Percentiles rank a stretch among this genome's conserved stretches.
These are phyloP conservation scores for Mortierella alpina DNA, from an alignment of 192 early-diverging fungal species.

Conservation along the genomic window DNA sequence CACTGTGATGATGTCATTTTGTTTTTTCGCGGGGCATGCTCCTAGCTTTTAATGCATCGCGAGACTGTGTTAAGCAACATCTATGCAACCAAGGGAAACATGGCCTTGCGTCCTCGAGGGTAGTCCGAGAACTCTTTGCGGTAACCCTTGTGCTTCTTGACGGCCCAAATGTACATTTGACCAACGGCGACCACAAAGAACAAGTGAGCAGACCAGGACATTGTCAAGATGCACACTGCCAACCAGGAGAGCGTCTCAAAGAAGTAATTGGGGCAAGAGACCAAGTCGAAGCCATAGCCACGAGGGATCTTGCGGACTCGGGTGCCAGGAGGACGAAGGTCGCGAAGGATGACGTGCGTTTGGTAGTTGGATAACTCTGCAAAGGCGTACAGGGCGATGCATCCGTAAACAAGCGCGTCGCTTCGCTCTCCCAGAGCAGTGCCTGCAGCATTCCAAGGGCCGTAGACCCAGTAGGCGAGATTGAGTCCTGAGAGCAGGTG, in stretches of 20 bases:
- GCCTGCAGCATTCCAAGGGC: slow-evolving; percentile 73
- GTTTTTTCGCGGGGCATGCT: too few species aligned
- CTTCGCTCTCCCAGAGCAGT: slow-evolving; percentile 58
- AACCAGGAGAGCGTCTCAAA: slow-evolving; percentile 91
- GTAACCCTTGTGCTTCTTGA: slow-evolving; percentile 96
- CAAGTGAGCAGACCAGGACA: slow-evolving; percentile 67
- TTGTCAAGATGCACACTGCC: slow-evolving; percentile 78
- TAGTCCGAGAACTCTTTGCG: slow-evolving; percentile 92
- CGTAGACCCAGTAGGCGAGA: slow-evolving; percentile 88
- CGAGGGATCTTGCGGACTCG: slow-evolving; percentile 86
- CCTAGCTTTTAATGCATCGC: too few species aligned
- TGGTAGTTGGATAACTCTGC: slow-evolving; percentile 87
- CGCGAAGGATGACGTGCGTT: slow-evolving; percentile 88
- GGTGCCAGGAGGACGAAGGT: slow-evolving; percentile 92
- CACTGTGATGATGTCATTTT: too few species aligned
- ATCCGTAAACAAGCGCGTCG: slow-evolving; percentile 26
- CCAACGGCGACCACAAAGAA: slow-evolving; percentile 78
- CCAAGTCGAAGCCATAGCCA: slow-evolving; percentile 93
- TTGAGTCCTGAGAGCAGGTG: slow-evolving; percentile 87
- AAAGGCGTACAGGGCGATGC: slow-evolving; percentile 58
- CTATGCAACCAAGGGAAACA: slow-evolving; percentile 77
- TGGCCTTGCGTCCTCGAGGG: slow-evolving; percentile 84
- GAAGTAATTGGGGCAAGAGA: slow-evolving; percentile 94
- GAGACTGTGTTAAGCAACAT: too few species aligned
- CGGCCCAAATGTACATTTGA: slow-evolving; percentile 95